Percentiles rank a stretch among this genome's conserved stretches.
phyloP scores from a whole-genome alignment of 2,329 filamentous ascomycete genomes.

The Aspergillus hiratsukae region DNA sequence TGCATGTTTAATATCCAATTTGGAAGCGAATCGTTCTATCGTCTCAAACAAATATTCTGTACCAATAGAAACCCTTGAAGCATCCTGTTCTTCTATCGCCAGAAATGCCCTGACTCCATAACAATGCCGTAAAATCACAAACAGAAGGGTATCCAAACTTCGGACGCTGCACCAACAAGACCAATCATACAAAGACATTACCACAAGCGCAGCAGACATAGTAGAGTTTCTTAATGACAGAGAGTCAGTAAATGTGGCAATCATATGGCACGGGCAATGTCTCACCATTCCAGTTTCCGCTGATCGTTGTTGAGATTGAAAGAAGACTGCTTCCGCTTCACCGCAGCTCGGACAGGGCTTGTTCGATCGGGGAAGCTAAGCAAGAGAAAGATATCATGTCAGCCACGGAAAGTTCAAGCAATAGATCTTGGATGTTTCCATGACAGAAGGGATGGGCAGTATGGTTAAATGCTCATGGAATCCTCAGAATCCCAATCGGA shows the following conservation, averaged over 20 bases:
- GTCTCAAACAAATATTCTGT: constrained; percentile 21
- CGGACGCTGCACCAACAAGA: constrained; percentile 13
- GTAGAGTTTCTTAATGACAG: constrained; percentile 68
- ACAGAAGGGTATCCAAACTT: constrained; percentile 27
- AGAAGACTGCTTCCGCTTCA: constrained; percentile 91
- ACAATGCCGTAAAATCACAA: constrained; percentile 15
- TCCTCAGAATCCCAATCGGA: constrained; percentile 15
- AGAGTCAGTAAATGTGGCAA: constrained; percentile 11
- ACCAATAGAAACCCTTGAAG: constrained; percentile 24
- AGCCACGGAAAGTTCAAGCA: constrained; percentile 26
- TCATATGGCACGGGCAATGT: constrained; percentile 6
- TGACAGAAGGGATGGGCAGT: constrained; percentile 2
- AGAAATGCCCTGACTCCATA: constrained; percentile 20
- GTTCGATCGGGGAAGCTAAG: constrained; percentile 81
- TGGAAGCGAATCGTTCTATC: constrained; percentile 24
- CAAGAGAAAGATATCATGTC: constrained; percentile 28
- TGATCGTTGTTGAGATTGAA: constrained; percentile 96
- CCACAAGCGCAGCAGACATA: constrained; percentile 94
- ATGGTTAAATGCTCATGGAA: constrained; percentile 7
- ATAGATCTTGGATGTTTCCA: constrained; percentile 5
- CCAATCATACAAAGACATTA: constrained; percentile 63
- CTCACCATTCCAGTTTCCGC: constrained; percentile 97
- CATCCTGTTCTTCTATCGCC: constrained; percentile 4
- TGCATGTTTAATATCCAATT: constrained; percentile 58
- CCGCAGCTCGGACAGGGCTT: constrained; percentile 80